Evolutionary conservation across 2,329 filamentous ascomycete genomes (phyloP), one percentile per base, ranked within the genome.

Genomic region (Trichoderma atroviride): DNA sequence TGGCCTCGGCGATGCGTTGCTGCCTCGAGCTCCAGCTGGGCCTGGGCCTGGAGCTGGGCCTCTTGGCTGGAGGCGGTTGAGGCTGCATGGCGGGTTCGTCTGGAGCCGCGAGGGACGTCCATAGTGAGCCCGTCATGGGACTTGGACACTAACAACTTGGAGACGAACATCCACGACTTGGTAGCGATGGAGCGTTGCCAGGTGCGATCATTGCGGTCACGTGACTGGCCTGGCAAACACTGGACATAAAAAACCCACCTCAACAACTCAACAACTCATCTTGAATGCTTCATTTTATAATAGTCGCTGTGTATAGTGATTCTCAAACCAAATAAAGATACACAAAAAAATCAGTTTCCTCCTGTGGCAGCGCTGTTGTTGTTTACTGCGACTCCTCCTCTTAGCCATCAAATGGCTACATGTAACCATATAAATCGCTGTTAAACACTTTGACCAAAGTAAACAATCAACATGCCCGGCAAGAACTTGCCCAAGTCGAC

Each of bases 91-190:
- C 77, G 77, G 63, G 76, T 74, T 55, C 76, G 69, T 68, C 77
- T 74, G 47, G 77, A 76, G 67, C 77, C 77, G 64, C 75, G 76
- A 62, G 71, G 66, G 69, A 77, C 73, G 71, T 79, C 76, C 77
- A 78, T 77, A 63, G 56, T 47, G 55, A 52, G 64, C 64, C 56
- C 40, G 19, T 50, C 59, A 52, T 68, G 35, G 19, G n/a, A 40
- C 37, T 14, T 6, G 16, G 3, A n/a, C 10, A 40, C 58, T 43
- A 43, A 43, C 16, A 43, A 43, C n/a, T n/a, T n/a, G n/a, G n/a
- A n/a, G n/a, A n/a, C n/a, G n/a, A n/a, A n/a, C n/a, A n/a, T n/a
- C n/a, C n/a, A n/a, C n/a, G n/a, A n/a, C n/a, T n/a, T n/a, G 14
- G 7, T 27, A 50, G 47, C 47, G 13, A 14, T 35, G 33, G 24